Conservation (phyloP, 2,329 filamentous ascomycete species). For the Alternaria dauci region DNA sequence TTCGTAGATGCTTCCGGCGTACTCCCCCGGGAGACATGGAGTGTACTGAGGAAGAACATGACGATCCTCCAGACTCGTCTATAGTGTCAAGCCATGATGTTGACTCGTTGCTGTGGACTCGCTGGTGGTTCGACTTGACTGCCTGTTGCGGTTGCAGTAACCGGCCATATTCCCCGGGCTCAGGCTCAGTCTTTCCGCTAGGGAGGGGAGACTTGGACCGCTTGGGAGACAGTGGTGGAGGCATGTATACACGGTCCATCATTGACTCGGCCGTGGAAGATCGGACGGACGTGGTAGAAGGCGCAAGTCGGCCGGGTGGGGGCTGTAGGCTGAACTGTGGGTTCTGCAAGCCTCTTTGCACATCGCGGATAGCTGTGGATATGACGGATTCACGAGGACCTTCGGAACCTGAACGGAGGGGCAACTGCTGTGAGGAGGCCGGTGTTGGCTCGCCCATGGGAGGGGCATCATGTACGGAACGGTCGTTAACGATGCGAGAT, state of each 20-base stretch:
- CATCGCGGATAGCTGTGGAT: conserved; percentile 53
- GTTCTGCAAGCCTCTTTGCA: conserved; percentile 46
- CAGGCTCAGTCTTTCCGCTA: conserved; percentile 27
- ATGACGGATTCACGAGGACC: conserved; percentile 51
- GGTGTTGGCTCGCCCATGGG: conserved; percentile 28
- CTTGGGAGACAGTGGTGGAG: conserved; percentile 74
- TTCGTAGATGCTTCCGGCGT: conserved; percentile 73
- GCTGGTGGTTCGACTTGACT: conserved; percentile 36
- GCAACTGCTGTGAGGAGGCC: conserved; percentile 37
- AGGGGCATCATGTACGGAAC: conserved; percentile 35
- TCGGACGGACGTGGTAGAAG: conserved; percentile 20
- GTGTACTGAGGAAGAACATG: conserved; percentile 76
- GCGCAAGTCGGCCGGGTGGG: conserved; percentile 41
- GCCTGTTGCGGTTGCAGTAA: conserved; percentile 35
- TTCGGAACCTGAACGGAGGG: conserved; percentile 42
- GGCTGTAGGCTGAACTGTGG: conserved; percentile 47
- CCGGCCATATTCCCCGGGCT: conserved; percentile 29
- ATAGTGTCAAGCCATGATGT: conserved; percentile 96
- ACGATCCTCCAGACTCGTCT: conserved; percentile 85
- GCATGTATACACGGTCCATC: conserved; percentile 69
- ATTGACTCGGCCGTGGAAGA: conserved; percentile 54
- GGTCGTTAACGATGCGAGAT: conserved; percentile 61
- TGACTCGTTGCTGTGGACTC: conserved; percentile 77
- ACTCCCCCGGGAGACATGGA: conserved; percentile 78
- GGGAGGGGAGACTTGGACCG: conserved; percentile 60